A percentile compares a stretch with the other conserved stretches of the same genome.
Evolutionary conservation across 2,329 filamentous ascomycete genomes (phyloP).

Genomic region (Fusarium euwallaceae): DNA sequence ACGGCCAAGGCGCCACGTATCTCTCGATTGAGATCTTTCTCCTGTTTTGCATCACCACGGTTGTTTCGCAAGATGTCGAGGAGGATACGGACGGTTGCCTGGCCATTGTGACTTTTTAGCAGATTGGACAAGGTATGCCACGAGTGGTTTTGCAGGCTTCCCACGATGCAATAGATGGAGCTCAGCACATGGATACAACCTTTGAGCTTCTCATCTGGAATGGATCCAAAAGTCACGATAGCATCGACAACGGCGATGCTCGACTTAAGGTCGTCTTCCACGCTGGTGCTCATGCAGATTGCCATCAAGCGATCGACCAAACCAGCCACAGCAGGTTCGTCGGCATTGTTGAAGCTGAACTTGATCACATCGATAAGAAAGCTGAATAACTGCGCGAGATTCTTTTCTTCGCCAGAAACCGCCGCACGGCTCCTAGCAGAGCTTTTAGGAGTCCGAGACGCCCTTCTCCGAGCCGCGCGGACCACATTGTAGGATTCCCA

Average conservation of each 20-base stretch:
- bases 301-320: conserved; percentile 73
- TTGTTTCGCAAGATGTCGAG: conserved; percentile 71
- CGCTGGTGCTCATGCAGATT: conserved; percentile 77
- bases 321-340: conserved; percentile 70
- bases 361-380: conserved; percentile 79
- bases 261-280: conserved; percentile 73
- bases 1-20: conserved; percentile 74
- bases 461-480: conserved; percentile 64
- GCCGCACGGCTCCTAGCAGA: conserved; percentile 54
- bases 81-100: conserved; percentile 75
- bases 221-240: conserved; percentile 78
- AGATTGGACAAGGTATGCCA: conserved; percentile 80
- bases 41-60: conserved; percentile 58
- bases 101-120: conserved; percentile 80
- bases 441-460: conserved; percentile 52
- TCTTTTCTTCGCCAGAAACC: conserved; percentile 68
- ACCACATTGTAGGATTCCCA: conserved; percentile 67
- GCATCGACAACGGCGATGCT: conserved; percentile 78
- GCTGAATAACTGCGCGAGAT: conserved; percentile 73
- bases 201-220: conserved; percentile 73
- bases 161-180: conserved; percentile 77
- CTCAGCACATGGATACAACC: conserved; percentile 78
- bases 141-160: conserved; percentile 70
- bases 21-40: conserved; percentile 67
- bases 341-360: conserved; percentile 79